These are phyloP conservation scores for Baudoinia panamericana DNA, from an alignment of 495 filamentous ascomycete genomes.

Conservation along the genomic window DNA sequence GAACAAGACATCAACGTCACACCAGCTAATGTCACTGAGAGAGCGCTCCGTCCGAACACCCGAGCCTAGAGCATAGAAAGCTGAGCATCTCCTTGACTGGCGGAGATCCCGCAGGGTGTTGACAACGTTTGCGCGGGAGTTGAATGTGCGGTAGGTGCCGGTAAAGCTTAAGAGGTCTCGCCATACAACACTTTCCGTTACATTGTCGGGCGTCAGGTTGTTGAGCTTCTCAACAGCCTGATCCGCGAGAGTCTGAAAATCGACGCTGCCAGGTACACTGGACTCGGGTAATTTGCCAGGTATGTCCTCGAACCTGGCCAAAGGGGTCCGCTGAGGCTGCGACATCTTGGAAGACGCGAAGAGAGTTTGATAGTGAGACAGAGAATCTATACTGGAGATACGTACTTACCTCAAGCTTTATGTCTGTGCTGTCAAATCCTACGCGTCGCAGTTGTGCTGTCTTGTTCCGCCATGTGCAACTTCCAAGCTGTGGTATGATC, in stretches of 20 bases:
- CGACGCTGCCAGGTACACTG: background rate
- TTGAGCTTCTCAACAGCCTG: conserved; percentile 13
- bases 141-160: conserved; percentile 25
- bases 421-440: no score
- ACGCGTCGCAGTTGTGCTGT: no score
- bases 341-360: no score
- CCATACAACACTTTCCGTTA: conserved; percentile 21
- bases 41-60: background rate
- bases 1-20: conserved; percentile 13
- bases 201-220: conserved; percentile 6
- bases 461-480: no score
- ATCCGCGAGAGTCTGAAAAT: conserved; percentile 1
- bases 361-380: no score
- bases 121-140: conserved; percentile 3
- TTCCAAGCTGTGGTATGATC: no score
- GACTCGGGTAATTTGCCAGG: conserved; percentile 11
- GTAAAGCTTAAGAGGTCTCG: conserved; percentile 25
- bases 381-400: no score
- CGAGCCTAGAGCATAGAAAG: background rate
- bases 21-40: conserved; percentile 1
- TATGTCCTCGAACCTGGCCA: no score
- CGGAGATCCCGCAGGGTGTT: conserved; percentile 2
- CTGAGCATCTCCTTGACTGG: conserved; percentile 3
- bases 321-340: no score
- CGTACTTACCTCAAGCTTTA: no score